phyloP scores from a whole-genome alignment of 2,329 filamentous ascomycete species.

The Aspergillus pseudonomiae region DNA sequence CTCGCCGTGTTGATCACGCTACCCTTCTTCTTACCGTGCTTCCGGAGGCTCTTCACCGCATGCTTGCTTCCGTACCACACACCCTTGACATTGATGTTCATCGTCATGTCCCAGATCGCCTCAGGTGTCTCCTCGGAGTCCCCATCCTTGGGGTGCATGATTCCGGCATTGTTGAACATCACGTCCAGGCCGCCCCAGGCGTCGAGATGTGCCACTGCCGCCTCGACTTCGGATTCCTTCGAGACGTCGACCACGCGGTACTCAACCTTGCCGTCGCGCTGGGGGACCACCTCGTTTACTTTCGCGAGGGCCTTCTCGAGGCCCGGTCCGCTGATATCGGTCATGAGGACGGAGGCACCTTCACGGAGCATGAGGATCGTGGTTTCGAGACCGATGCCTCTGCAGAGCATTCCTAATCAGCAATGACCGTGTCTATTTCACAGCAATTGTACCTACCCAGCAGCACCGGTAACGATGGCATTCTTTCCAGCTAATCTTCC shows the following conservation, averaged over 20 bases:
- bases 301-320: conserved; percentile 77
- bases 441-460: conserved; percentile 16
- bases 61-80: conserved; percentile 98
- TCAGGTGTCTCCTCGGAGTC: conserved; percentile 83
- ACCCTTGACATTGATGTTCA: conserved; percentile 94
- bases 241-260: conserved; percentile 68
- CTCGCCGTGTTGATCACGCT: conserved; percentile 93
- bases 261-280: conserved; percentile 26
- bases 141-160: conserved; percentile 85
- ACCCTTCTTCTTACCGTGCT: conserved; percentile 74
- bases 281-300: conserved; percentile 71
- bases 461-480: conserved; percentile 26
- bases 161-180: conserved; percentile 97
- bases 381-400: conserved; percentile 92
- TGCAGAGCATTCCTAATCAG: conserved; percentile 14
- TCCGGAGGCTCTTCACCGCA: conserved; percentile 78
- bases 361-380: conserved; percentile 86
- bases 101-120: conserved; percentile 91
- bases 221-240: conserved; percentile 77
- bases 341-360: conserved; percentile 82
- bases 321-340: conserved; percentile 78
- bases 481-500: conserved; percentile 27
- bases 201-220: conserved; percentile 74
- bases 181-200: conserved; percentile 85
- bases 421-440: not conserved